Conservation (phyloP, 352 stramenopile genomes). For the Pythium biforme region DNA sequence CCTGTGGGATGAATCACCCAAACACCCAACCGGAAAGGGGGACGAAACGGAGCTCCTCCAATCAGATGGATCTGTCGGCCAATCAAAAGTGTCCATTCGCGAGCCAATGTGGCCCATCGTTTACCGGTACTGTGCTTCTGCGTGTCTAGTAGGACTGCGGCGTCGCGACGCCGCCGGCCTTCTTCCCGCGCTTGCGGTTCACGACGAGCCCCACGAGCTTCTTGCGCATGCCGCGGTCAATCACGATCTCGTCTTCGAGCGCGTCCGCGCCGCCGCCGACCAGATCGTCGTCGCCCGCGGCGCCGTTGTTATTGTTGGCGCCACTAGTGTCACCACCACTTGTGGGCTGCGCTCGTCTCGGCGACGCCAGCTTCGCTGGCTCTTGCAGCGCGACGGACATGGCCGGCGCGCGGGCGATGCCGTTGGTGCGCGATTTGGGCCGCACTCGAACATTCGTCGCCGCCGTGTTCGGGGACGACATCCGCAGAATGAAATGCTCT, state of each 20-base stretch:
- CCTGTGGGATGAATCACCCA: neutral
- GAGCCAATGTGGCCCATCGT: conserved; percentile 12
- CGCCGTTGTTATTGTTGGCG: conserved; percentile 20
- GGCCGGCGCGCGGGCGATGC: conserved; percentile 23
- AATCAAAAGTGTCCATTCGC: conserved; percentile 17
- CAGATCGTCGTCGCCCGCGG: conserved; percentile 32
- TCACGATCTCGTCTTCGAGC: conserved; percentile 60
- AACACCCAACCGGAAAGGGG: conserved; percentile 3
- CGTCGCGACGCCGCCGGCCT: conserved; percentile 20
- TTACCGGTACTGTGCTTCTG: too few relatives aligned
- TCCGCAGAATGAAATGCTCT: conserved; percentile 81
- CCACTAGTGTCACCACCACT: conserved; percentile 5
- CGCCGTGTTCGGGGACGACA: conserved; percentile 69
- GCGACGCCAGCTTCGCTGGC: conserved; percentile 19
- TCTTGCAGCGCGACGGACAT: conserved; percentile 28
- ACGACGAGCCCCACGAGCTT: conserved; percentile 81
- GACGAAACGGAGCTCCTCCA: neutral
- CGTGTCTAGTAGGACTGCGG: conserved; percentile 19
- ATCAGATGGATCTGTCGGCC: conserved; percentile 16
- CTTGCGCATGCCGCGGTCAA: conserved; percentile 78
- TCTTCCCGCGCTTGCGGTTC: conserved; percentile 78
- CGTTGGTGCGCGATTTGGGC: conserved; percentile 50
- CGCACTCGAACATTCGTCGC: conserved; percentile 74
- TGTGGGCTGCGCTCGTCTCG: conserved; percentile 24
- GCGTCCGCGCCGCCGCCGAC: neutral